Evolutionary conservation across 2,329 filamentous ascomycete genomes (phyloP).

Genomic region (Bisporella sp.): DNA sequence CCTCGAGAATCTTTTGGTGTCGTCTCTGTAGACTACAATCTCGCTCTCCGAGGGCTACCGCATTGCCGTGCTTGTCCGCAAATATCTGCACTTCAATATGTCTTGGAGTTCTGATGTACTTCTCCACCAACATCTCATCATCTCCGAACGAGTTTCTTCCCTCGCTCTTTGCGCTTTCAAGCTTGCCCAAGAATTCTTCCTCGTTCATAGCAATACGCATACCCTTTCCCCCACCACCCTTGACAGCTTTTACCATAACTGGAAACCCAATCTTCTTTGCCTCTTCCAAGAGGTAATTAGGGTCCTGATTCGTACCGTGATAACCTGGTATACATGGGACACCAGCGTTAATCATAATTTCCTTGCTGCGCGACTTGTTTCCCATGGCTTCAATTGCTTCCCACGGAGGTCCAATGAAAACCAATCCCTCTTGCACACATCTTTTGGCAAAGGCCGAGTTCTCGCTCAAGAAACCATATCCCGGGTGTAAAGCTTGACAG

Average conservation of each 20-base stretch:
- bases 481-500: conserved; percentile 88
- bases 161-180: conserved; percentile 67
- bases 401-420: conserved; percentile 88
- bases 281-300: conserved; percentile 52
- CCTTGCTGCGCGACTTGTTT: conserved; percentile 86
- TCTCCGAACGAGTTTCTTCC: conserved; percentile 76
- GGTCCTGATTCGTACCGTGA: conserved; percentile 77
- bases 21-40: conserved; percentile 83
- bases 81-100: conserved; percentile 92
- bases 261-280: conserved; percentile 65
- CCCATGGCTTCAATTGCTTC: conserved; percentile 84
- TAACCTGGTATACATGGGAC: conserved; percentile 97
- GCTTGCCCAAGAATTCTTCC: conserved; percentile 62
- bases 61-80: conserved; percentile 72
- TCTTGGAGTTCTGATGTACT: conserved; percentile 69
- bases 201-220: conserved; percentile 67
- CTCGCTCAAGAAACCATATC: conserved; percentile 93
- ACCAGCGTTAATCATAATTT: conserved; percentile 93
- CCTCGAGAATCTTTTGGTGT: conserved; percentile 88
- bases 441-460: conserved; percentile 85
- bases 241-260: conserved; percentile 73
- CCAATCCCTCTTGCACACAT: conserved; percentile 82
- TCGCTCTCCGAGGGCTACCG: conserved; percentile 77
- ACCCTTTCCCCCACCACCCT: conserved; percentile 78
- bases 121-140: conserved; percentile 78